Evolutionary conservation across 192 early-diverging fungal genomes (phyloP), one percentile per base, ranked within the genome.

Genomic region (Entomortierella chlamydospora): DNA sequence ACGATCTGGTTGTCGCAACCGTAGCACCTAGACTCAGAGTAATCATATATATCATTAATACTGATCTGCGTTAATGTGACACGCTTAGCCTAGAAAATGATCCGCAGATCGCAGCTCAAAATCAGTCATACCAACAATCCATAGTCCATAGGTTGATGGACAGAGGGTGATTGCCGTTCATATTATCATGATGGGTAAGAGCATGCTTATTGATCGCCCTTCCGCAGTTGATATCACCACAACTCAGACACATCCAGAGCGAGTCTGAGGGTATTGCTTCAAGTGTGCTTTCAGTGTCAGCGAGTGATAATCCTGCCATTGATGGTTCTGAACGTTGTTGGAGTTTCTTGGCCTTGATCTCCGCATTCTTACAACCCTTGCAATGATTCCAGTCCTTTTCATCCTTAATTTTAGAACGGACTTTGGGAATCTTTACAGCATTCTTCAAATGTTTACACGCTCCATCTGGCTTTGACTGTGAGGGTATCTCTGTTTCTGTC

Each of bases 141-240:
- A 64, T 64, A 17, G 25, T 65, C 54, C 52, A 60, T 9, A 78
- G 13, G 43, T 83, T 73, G 2, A 83, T 69, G 17, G 65, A 57
- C 28, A 83, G n/a, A 2, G 65, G 45, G 53, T 83, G 82, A 34
- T 60, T 51, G 8, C 54, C 13, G 17, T 69, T 59, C 39, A 61
- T 79, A 10, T 39, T 53, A 13, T 72, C 55, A 54, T 69, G 64
- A 29, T 83, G 82, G 6, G 33, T 10, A 2, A 70, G 2, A 20
- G 70, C 73, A 52, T 83, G 82, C 39, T 63, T 20, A 22, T 64
- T 64, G 45, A 61, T 22, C 7, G 45, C 1, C 20, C 65, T 60
- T 17, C 82, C 82, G 59, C 82, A 83, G n/a, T 83, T 67, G 34
- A 72, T 57, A 42, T 83, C 50, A 29, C 47, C 54, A 52, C 82